These are phyloP conservation scores for Pleurotus citrinopileatus DNA, from an alignment of 768 basidiomycete genomes.

Conservation along the genomic window DNA sequence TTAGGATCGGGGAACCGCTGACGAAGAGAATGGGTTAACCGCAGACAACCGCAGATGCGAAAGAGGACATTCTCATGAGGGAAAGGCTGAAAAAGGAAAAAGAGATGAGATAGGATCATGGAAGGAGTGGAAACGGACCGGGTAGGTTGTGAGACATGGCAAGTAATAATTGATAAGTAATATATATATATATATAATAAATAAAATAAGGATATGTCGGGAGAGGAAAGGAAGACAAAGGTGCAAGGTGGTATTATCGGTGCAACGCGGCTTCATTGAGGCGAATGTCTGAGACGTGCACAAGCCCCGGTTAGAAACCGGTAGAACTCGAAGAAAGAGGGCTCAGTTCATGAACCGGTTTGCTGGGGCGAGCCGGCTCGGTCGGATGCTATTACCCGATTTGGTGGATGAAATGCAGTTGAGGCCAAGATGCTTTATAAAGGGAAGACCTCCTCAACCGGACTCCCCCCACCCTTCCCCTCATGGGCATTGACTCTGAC, in stretches of 20 bases:
- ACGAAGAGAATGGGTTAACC: too few species aligned
- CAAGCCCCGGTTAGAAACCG: constrained; percentile 7
- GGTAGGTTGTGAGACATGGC: not conserved
- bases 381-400: constrained; percentile 7
- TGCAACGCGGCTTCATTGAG: constrained; percentile 11
- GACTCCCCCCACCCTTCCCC: not conserved
- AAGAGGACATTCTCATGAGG: too few species aligned
- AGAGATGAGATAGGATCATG: not conserved
- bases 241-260: too few species aligned
- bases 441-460: not conserved
- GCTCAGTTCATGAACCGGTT: constrained; percentile 6
- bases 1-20: too few species aligned
- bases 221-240: not conserved
- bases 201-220: not conserved
- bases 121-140: not conserved
- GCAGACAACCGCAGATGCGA: too few species aligned
- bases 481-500: constrained; percentile 9
- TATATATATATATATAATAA: too few species aligned
- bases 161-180: not conserved
- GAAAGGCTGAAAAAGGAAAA: not conserved
- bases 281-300: constrained; percentile 6
- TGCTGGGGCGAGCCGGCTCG: not conserved
- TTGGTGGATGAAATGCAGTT: not conserved
- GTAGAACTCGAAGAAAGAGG: constrained; percentile 6
- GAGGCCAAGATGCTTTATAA: not conserved